A percentile compares a stretch with the other conserved stretches of the same genome.
Conservation (phyloP, 352 stramenopile species). For the Pythium vanterpoolii region DNA sequence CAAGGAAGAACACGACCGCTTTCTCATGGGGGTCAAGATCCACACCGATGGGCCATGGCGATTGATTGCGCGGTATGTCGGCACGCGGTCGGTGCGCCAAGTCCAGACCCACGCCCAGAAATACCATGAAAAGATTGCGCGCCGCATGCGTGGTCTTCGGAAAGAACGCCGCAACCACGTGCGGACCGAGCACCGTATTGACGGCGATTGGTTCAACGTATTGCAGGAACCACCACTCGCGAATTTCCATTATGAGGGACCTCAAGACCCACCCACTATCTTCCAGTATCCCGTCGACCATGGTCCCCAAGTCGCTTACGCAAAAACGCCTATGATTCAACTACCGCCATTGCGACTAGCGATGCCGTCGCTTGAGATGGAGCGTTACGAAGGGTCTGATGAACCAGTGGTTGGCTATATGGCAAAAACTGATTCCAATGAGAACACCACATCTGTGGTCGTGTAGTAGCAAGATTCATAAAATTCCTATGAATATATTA, state of each 20-base stretch:
- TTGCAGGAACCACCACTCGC: not conserved
- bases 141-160: constrained; percentile 16
- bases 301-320: not conserved
- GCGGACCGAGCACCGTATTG: constrained; percentile 20
- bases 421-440: not conserved
- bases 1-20: constrained; percentile 28
- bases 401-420: constrained; percentile 2
- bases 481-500: too few relatives aligned
- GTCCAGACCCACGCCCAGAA: constrained; percentile 22
- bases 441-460: not conserved
- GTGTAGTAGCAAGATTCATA: too few relatives aligned
- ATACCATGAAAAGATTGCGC: constrained; percentile 20
- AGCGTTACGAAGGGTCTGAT: not conserved
- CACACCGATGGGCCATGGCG: constrained; percentile 23
- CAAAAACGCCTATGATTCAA: not conserved
- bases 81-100: constrained; percentile 20
- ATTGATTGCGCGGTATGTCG: constrained; percentile 16
- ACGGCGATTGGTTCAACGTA: constrained; percentile 4
- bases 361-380: not conserved
- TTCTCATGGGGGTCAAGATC: constrained; percentile 22
- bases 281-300: not conserved
- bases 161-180: constrained; percentile 14
- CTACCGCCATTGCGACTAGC: constrained; percentile 1
- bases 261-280: too few relatives aligned
- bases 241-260: not conserved